Evolutionary conservation across 352 stramenopile genomes (phyloP).

Genomic region (Phytopythium ostracodes): DNA sequence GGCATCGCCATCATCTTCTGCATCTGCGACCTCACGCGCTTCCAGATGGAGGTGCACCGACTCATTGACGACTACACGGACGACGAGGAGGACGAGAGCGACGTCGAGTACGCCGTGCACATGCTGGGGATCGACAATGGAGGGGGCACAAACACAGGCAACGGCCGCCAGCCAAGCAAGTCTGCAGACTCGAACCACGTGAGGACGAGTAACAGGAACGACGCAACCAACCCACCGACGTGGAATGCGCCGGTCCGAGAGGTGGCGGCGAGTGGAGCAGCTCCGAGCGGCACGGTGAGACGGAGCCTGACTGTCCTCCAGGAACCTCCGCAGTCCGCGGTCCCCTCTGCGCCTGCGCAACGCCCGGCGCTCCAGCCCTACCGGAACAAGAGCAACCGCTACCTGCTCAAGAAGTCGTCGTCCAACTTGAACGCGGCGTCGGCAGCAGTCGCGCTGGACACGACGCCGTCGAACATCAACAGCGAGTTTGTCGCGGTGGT

Average conservation of each 20-base stretch:
- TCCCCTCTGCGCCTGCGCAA: neutral
- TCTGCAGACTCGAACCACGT: conserved; percentile 7
- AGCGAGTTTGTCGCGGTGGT: conserved; percentile 33
- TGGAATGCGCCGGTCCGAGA: neutral
- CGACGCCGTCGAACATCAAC: conserved; percentile 27
- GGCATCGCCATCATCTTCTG: conserved; percentile 69
- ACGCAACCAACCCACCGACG: neutral
- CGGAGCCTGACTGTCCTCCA: neutral
- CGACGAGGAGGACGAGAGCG: conserved; percentile 25
- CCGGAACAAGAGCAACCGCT: conserved; percentile 4
- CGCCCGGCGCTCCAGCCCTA: conserved; percentile 3
- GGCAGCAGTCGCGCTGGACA: conserved; percentile 8
- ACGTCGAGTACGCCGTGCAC: conserved; percentile 15
- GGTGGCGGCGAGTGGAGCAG: neutral
- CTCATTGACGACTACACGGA: conserved; percentile 69
- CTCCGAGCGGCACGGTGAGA: neutral
- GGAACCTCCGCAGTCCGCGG: neutral
- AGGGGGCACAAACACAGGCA: neutral
- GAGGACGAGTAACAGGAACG: conserved; percentile 2
- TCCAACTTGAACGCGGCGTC: neutral
- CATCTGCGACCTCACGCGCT: conserved; percentile 60
- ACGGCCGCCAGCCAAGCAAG: neutral
- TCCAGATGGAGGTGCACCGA: conserved; percentile 67
- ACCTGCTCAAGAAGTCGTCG: conserved; percentile 10
- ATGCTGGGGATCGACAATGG: conserved; percentile 5